Conservation (phyloP, 2,329 filamentous ascomycete species). For the Pyrenophora teres region DNA sequence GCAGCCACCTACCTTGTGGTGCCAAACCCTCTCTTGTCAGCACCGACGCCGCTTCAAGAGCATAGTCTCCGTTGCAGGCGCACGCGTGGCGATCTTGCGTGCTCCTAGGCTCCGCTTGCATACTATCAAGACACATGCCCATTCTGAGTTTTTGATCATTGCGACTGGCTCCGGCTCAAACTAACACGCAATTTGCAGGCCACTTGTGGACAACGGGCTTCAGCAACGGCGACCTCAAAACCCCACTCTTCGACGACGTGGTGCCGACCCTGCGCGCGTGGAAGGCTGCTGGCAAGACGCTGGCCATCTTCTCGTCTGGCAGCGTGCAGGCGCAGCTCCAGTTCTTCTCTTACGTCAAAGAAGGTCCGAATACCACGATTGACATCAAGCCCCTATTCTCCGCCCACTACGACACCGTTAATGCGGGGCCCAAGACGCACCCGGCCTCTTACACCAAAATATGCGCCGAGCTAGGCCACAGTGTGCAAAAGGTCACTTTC, state of each 20-base stretch:
- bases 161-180: slow-evolving; percentile 8
- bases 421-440: slow-evolving; percentile 75
- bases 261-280: slow-evolving; percentile 65
- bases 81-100: slow-evolving; percentile 12
- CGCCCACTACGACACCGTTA: slow-evolving; percentile 72
- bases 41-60: slow-evolving; percentile 11
- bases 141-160: slow-evolving; percentile 11
- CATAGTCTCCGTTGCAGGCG: slow-evolving; percentile 2
- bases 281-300: slow-evolving; percentile 57
- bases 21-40: slow-evolving; percentile 16
- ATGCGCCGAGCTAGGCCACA: slow-evolving; percentile 52
- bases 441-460: slow-evolving; percentile 70
- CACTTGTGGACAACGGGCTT: slow-evolving; percentile 80
- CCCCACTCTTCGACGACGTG: slow-evolving; percentile 77
- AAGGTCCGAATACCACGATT: slow-evolving; percentile 49
- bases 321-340: slow-evolving; percentile 81
- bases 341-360: slow-evolving; percentile 67
- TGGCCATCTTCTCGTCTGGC: slow-evolving; percentile 82
- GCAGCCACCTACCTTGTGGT: slow-evolving; percentile 17
- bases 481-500: slow-evolving; percentile 68
- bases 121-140: slow-evolving; percentile 1
- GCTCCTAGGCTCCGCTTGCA: slow-evolving; percentile 1
- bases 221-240: slow-evolving; percentile 68
- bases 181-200: slow-evolving; percentile 48
- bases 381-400: slow-evolving; percentile 46